Conservation (phyloP, 306 rosid species). For the Cicer judaicum region DNA sequence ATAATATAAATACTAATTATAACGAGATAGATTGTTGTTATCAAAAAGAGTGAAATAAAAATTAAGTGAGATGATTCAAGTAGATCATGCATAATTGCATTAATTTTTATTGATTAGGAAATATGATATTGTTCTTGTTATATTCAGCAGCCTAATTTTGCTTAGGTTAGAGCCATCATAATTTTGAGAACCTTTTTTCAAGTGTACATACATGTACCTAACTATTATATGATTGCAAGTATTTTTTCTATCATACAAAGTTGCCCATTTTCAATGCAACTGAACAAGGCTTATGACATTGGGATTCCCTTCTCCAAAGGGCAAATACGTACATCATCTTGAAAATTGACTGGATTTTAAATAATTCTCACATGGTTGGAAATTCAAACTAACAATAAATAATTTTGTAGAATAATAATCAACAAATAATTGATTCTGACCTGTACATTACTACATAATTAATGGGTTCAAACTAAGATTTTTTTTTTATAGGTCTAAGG, state of each 20-base stretch:
- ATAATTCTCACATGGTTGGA: background rate
- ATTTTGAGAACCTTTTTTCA: background rate
- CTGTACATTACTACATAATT: too few species aligned
- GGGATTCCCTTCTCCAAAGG: slow-evolving; percentile 3
- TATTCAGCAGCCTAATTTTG: background rate
- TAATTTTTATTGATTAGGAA: background rate
- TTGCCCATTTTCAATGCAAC: slow-evolving; percentile 14
- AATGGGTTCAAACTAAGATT: too few species aligned
- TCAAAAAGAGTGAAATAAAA: background rate
- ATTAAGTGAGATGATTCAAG: background rate
- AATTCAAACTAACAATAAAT: background rate
- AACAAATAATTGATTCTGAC: too few species aligned
- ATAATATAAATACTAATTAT: too few species aligned
- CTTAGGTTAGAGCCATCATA: background rate
- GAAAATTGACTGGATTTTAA: background rate
- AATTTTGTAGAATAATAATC: background rate
- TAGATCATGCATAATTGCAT: background rate
- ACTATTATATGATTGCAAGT: background rate
- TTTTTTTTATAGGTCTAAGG: too few species aligned
- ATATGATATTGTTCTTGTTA: background rate
- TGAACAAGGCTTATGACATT: background rate
- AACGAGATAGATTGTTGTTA: too few species aligned
- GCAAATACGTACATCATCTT: background rate
- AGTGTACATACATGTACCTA: background rate
- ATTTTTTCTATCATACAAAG: background rate